phyloP scores from a whole-genome alignment of 225 moss, liverwort and hornwort genomes.

The Asterella californica region DNA sequence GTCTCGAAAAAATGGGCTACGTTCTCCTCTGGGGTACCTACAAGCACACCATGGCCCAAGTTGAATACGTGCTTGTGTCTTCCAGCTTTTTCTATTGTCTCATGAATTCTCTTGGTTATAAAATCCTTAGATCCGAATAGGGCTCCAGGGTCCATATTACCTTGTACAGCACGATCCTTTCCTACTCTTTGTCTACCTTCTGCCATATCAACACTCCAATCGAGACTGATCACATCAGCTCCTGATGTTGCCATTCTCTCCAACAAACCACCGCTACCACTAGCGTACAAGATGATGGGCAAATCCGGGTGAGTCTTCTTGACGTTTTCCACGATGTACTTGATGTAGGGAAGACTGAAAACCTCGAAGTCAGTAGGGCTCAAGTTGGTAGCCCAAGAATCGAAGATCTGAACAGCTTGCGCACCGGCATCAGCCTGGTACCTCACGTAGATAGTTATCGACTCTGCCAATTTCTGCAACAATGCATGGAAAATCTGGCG shows the following conservation, averaged over 20 bases:
- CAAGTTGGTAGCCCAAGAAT: constrained; percentile 89
- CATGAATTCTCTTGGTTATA: constrained; percentile 66
- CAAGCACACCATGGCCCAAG: constrained; percentile 92
- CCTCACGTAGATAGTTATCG: constrained; percentile 77
- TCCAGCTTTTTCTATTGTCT: constrained; percentile 86
- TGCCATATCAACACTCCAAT: constrained; percentile 88
- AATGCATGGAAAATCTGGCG: constrained; percentile 68
- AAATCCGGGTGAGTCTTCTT: constrained; percentile 83
- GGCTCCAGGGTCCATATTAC: constrained; percentile 86
- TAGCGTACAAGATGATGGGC: constrained; percentile 89
- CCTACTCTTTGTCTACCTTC: constrained; percentile 92
- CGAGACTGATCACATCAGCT: constrained; percentile 82
- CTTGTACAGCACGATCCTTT: constrained; percentile 79
- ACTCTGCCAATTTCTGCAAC: constrained; percentile 85
- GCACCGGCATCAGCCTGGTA: constrained; percentile 92
- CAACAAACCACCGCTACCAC: constrained; percentile 88
- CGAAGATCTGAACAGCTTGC: constrained; percentile 95
- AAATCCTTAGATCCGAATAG: constrained; percentile 78
- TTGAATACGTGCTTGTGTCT: constrained; percentile 86
- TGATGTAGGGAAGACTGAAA: constrained; percentile 89
- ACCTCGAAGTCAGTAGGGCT: constrained; percentile 87
- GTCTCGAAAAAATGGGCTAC: constrained; percentile 98
- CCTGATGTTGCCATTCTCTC: constrained; percentile 92
- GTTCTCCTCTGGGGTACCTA: constrained; percentile 92
- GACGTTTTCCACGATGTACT: constrained; percentile 84